Evolutionary conservation across 257 asterid species (phyloP).

Genomic region (Apocynum venetum): DNA sequence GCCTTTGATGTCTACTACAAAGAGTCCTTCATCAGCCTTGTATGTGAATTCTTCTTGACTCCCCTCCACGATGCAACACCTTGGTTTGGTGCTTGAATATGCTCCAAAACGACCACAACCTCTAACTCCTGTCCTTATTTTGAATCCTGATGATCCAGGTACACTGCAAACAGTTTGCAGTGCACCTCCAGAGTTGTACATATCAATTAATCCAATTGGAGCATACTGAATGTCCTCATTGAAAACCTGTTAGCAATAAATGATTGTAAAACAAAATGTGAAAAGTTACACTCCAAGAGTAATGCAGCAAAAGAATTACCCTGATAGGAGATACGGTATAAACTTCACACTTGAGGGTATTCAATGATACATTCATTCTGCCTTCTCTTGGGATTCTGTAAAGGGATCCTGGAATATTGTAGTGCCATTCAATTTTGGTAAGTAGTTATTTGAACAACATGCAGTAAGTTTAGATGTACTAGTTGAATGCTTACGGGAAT

Average conservation of each 20-base stretch:
- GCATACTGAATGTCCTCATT: conserved; percentile 28
- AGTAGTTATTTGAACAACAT: too few relatives aligned
- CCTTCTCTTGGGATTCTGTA: conserved; percentile 28
- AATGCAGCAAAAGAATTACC: conserved; percentile 16
- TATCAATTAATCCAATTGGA: conserved; percentile 46
- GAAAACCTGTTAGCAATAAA: conserved; percentile 21
- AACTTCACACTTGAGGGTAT: conserved; percentile 42
- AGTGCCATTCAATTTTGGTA: too few relatives aligned
- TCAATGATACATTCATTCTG: conserved; percentile 34
- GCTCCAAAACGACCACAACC: conserved; percentile 68
- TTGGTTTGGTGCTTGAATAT: conserved; percentile 57
- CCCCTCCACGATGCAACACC: conserved; percentile 39
- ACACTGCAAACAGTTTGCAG: conserved; percentile 20
- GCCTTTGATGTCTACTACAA: conserved; percentile 40
- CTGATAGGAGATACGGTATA: conserved; percentile 51
- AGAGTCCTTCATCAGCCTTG: conserved; percentile 38
- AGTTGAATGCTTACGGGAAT: conserved; percentile 30
- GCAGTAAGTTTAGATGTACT: too few relatives aligned
- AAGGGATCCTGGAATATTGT: conserved; percentile 25
- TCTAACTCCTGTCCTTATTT: conserved; percentile 32
- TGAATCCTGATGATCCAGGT: conserved; percentile 11
- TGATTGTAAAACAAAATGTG: too few relatives aligned
- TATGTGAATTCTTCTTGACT: conserved; percentile 38
- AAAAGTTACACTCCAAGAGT: too few relatives aligned
- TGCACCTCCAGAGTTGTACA: conserved; percentile 60